Base-by-base conservation (phyloP, 257 asterid genomes). In the Solanum etuberosum region DNA sequence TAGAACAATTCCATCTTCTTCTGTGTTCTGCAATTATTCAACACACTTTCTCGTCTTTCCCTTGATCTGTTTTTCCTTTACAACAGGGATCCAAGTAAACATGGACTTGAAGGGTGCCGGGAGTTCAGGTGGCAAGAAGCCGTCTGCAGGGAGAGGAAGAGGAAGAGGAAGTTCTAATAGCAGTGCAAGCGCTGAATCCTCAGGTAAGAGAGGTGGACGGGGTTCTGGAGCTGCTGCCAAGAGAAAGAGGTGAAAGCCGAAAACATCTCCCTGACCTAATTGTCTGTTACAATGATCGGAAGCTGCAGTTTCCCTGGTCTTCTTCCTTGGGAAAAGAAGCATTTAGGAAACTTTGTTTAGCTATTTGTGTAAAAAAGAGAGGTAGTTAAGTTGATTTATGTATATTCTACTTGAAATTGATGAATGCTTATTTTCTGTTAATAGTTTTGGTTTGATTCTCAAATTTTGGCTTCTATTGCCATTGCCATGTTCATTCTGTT, bases 61-160 rank as follows among this genome's bases (percentile, higher is more conserved):
- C 67, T 20, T 67, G 43, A 18, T 18, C 40, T 51, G 31, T 2
- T 51, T 65, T 61, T 48, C 7, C 61, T 25, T 77, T 27, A 73
- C 83, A 43, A 78, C 87, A 96, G 98, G 92, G 51, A 94, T 95
- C 88, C 87, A 92, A 89, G 98, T 96, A 42, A 86, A 94, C 74
- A 83, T 94, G 93, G 97, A 95, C n/a, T 89, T 97, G 89, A 97
- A 94, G 93, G 94, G 94, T 86, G 82, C 96, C 42, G 96, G 94
- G 88, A 92, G 90, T 87, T 88, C 94, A 23, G 84, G 92, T 23
- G 89, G 91, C 61, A 94, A 90, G 83, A 97, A 89, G 91, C 87
- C 91, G 0, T 83, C 93, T n/a, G 40, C 95, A 3, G 95, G 95
- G n/a, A 91, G 97, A 88, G 93, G 92, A 31, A 70, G 83, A 81